Evolutionary conservation across 495 filamentous ascomycete species (phyloP).

Genomic region (Ramalina peruviana): DNA sequence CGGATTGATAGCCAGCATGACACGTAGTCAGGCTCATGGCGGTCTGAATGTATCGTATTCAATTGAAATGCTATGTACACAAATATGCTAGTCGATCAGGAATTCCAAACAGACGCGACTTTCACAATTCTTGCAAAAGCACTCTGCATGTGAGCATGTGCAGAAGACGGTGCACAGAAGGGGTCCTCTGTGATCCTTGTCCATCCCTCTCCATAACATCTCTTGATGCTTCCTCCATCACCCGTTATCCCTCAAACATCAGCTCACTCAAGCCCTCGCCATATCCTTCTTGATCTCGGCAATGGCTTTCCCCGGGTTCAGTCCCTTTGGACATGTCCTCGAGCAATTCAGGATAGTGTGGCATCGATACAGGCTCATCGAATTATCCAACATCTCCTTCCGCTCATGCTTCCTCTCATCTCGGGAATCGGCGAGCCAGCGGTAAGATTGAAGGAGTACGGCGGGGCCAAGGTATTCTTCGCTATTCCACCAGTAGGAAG

Average conservation of each 20-base stretch:
- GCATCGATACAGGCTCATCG: constrained; percentile 95
- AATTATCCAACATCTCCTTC: constrained; percentile 86
- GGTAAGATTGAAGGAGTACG: constrained; percentile 89
- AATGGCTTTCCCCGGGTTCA: constrained; percentile 91
- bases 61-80: too few species aligned
- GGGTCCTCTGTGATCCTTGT: too few species aligned
- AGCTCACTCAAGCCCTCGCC: constrained; percentile 37
- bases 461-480: constrained; percentile 97
- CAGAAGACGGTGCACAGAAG: too few species aligned
- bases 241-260: not conserved
- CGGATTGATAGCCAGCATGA: too few species aligned
- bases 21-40: too few species aligned
- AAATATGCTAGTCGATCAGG: too few species aligned
- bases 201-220: too few species aligned
- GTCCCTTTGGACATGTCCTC: constrained; percentile 90
- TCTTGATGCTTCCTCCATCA: not conserved
- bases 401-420: constrained; percentile 79
- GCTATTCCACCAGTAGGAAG: constrained; percentile 98
- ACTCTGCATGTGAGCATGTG: too few species aligned
- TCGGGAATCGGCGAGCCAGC: constrained; percentile 85
- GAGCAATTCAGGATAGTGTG: constrained; percentile 99
- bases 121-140: too few species aligned
- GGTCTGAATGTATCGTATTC: too few species aligned
- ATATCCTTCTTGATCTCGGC: constrained; percentile 97
- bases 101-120: too few species aligned